Evolutionary conservation across 257 asterid species (phyloP).

Genomic region (Gentiana straminea): DNA sequence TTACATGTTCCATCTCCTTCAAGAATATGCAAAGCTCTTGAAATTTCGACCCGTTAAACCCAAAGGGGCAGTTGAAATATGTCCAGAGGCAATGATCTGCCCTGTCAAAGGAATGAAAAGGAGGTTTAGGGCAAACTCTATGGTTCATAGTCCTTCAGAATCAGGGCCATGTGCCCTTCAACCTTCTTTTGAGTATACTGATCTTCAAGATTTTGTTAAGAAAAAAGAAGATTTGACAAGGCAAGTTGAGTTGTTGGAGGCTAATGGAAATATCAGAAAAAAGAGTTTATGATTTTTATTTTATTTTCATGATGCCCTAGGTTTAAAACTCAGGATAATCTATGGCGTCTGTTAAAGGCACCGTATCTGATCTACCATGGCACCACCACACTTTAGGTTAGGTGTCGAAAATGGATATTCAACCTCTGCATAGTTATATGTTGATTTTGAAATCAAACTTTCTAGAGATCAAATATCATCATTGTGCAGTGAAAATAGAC

Average conservation of each 20-base stretch:
- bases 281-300: background rate
- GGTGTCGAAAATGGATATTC: no score
- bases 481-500: no score
- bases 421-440: no score
- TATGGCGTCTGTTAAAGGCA: no score
- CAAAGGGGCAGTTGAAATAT: conserved; percentile 44
- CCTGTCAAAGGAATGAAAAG: conserved; percentile 45
- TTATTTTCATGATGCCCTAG: no score
- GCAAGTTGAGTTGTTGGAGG: conserved; percentile 32
- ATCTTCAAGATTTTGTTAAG: conserved; percentile 21
- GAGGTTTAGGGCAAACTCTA: conserved; percentile 42
- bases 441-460: no score
- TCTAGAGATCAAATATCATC: no score
- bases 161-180: conserved; percentile 48
- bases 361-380: no score
- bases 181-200: conserved; percentile 21
- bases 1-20: conserved; percentile 59
- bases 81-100: conserved; percentile 56
- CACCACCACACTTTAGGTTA: no score
- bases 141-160: conserved; percentile 37
- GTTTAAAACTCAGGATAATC: no score
- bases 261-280: conserved; percentile 5
- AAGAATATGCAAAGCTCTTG: conserved; percentile 66
- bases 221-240: conserved; percentile 35
- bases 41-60: conserved; percentile 60